Percentiles rank a stretch among this genome's conserved stretches.
Conservation (phyloP, 2,329 filamentous ascomycete genomes). For the Calonectria fujianensis region DNA sequence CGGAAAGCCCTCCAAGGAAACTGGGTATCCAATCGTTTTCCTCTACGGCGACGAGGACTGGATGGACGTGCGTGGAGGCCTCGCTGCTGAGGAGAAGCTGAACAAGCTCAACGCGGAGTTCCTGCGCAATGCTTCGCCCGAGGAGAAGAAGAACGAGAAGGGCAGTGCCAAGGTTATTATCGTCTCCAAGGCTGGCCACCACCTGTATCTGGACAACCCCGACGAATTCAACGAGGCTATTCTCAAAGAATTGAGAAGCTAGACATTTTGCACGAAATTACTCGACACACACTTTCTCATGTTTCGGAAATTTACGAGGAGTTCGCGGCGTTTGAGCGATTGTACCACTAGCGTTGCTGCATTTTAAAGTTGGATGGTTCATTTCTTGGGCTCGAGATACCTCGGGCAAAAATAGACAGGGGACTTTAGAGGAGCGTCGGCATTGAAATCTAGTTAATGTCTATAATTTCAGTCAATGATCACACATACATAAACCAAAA, state of each 20-base stretch:
- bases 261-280: neutral
- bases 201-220: constrained; percentile 76
- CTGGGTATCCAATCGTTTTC: constrained; percentile 87
- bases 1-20: constrained; percentile 65
- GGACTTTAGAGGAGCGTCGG: neutral
- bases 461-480: neutral
- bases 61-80: constrained; percentile 96
- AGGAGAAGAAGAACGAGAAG: constrained; percentile 83
- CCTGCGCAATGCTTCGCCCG: constrained; percentile 60
- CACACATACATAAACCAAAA: neutral
- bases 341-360: neutral
- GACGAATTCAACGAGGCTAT: constrained; percentile 74
- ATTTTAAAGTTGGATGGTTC: neutral
- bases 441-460: neutral
- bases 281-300: neutral
- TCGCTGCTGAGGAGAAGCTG: constrained; percentile 86
- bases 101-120: constrained; percentile 68
- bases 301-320: neutral
- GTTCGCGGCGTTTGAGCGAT: neutral
- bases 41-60: constrained; percentile 99
- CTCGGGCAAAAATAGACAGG: neutral
- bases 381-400: neutral
- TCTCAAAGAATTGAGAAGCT: neutral
- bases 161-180: constrained; percentile 89
- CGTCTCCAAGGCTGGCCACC: constrained; percentile 77